A percentile compares a stretch with the other conserved stretches of the same genome.
phyloP scores from a whole-genome alignment of 2,329 filamentous ascomycete species.

The Fusarium solani-melongenae region DNA sequence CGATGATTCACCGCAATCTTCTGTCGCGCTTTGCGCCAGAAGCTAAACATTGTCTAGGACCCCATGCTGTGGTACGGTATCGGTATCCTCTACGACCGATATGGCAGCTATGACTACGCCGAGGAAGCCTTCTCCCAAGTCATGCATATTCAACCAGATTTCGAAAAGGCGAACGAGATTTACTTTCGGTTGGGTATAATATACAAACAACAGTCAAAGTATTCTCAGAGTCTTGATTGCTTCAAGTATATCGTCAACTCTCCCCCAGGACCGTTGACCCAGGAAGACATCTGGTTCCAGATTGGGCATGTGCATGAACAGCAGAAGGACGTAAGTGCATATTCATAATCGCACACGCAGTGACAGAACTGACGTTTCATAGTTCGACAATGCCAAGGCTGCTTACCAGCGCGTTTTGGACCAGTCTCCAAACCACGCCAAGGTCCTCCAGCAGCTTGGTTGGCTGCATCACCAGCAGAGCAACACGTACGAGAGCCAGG shows the following conservation, averaged over 20 bases:
- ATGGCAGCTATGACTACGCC: constrained; percentile 95
- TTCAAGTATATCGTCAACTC: constrained; percentile 98
- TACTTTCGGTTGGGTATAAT: constrained; percentile 99
- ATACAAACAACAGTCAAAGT: constrained; percentile 98
- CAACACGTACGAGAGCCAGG: constrained; percentile 89
- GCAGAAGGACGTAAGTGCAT: constrained; percentile 92
- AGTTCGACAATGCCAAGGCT: constrained; percentile 93
- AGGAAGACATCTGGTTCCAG: constrained; percentile 99
- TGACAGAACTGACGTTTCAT: constrained; percentile 49
- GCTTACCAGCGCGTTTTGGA: constrained; percentile 95
- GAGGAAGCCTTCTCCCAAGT: constrained; percentile 98
- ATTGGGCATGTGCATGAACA: constrained; percentile 99
- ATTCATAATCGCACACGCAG: not conserved
- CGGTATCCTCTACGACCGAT: constrained; percentile 95
- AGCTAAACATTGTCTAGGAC: constrained; percentile 66
- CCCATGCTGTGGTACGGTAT: constrained; percentile 99
- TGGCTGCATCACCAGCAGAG: constrained; percentile 99
- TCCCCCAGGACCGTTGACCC: constrained; percentile 89
- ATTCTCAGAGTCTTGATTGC: constrained; percentile 91
- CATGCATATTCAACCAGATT: constrained; percentile 97
- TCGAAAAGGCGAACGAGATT: constrained; percentile 99
- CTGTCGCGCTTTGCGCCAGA: not conserved
- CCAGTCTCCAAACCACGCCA: constrained; percentile 94
- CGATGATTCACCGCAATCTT: constrained; percentile 29
- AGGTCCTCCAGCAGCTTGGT: constrained; percentile 96